Conservation (phyloP, 176 grass and related monocot species). For the Avena eriantha region DNA sequence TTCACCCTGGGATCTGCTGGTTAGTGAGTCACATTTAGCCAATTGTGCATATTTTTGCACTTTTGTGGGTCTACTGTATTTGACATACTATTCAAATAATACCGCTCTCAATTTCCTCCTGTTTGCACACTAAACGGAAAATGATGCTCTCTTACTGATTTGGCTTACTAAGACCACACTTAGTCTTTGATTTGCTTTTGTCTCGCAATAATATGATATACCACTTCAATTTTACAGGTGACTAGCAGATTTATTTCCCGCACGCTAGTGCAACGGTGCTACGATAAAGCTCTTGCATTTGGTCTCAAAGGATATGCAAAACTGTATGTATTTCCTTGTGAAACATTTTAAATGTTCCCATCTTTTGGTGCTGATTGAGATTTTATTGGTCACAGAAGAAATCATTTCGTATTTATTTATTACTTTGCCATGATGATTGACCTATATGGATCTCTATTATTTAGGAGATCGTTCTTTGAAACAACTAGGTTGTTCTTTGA, state of each 20-base stretch:
- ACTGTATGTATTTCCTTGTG: conserved; percentile 63
- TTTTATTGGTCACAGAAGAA: conserved; percentile 28
- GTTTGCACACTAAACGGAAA: conserved; percentile 14
- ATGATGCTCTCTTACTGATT: conserved; percentile 15
- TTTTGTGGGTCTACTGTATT: not conserved
- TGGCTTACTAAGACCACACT: not conserved
- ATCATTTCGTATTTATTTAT: not conserved
- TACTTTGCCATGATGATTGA: conserved; percentile 16
- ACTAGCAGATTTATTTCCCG: conserved; percentile 91
- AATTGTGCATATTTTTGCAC: not conserved
- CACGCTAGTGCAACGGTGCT: conserved; percentile 79
- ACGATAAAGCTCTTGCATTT: conserved; percentile 86
- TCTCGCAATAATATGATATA: conserved; percentile 44
- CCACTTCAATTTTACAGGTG: conserved; percentile 59
- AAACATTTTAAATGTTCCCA: conserved; percentile 21
- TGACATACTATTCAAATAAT: not conserved
- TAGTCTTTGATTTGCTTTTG: not conserved
- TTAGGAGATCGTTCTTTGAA: not conserved
- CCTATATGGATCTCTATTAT: conserved; percentile 9
- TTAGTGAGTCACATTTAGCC: conserved; percentile 41
- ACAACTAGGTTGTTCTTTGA: not conserved
- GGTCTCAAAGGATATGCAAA: conserved; percentile 97
- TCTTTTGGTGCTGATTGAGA: conserved; percentile 6
- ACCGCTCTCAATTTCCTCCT: not conserved
- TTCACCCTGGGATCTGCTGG: conserved; percentile 97